Percentiles rank a stretch among this genome's conserved stretches.
Conservation (phyloP, 2,329 filamentous ascomycete species). For the Dactylellina haptotyla region DNA sequence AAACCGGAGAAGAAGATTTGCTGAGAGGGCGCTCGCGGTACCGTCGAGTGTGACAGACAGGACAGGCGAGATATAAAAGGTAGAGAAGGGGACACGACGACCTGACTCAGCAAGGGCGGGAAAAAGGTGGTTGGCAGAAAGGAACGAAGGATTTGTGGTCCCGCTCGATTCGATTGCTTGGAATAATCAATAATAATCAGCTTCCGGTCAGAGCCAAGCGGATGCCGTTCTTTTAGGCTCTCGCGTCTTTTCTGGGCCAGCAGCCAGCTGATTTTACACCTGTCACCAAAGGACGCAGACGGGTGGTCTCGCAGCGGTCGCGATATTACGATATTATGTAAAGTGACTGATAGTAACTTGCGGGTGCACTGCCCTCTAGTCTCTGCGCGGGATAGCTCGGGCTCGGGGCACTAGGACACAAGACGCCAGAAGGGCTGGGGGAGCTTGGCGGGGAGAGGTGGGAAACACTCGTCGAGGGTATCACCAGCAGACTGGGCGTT, state of each 20-base stretch:
- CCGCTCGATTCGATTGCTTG: conserved; percentile 4
- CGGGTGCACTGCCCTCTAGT: conserved; percentile 3
- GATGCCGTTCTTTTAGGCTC: conserved; percentile 7
- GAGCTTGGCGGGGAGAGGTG: conserved; percentile 26
- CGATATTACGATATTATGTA: conserved; percentile 23
- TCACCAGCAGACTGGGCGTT: conserved; percentile 28
- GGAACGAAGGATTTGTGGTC: conserved; percentile 3
- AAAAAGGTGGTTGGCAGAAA: too few species aligned
- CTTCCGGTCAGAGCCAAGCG: conserved; percentile 19
- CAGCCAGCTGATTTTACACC: conserved; percentile 22
- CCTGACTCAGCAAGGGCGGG: too few species aligned
- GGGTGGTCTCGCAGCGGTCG: background rate
- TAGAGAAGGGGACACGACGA: too few species aligned
- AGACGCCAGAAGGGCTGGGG: too few species aligned
- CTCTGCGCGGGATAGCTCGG: conserved; percentile 14
- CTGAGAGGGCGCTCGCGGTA: too few species aligned
- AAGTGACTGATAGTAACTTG: background rate
- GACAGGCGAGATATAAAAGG: background rate
- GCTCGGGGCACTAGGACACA: conserved; percentile 19
- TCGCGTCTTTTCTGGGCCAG: conserved; percentile 23
- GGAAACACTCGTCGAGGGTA: conserved; percentile 3
- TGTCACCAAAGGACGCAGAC: background rate
- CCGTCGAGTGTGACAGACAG: background rate
- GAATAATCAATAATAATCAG: conserved; percentile 3
- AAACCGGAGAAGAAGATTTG: too few species aligned